Evolutionary conservation across 345 rosid genomes (phyloP).

Genomic region (Eucalyptus regnans): DNA sequence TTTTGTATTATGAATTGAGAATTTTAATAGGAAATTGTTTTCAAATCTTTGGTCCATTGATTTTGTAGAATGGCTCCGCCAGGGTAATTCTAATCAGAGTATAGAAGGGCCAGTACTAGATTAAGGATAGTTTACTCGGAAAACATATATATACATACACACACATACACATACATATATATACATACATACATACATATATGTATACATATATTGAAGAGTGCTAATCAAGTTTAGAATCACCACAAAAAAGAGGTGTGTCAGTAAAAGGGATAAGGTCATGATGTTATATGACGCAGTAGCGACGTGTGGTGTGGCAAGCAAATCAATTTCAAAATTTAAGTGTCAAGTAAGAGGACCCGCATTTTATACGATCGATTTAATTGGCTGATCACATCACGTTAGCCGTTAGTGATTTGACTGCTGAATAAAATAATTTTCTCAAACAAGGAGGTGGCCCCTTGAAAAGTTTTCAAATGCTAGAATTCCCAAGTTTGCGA

Average conservation of each 20-base stretch:
- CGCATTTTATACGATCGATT: neutral
- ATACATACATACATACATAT: too few species aligned
- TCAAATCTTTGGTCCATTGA: neutral
- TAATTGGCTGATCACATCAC: too few species aligned
- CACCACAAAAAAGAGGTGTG: too few species aligned
- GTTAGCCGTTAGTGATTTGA: accelerated
- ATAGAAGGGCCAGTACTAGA: too few species aligned
- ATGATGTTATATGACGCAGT: neutral
- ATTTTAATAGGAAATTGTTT: neutral
- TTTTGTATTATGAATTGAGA: neutral
- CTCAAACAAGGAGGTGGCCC: too few species aligned
- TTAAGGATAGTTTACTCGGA: too few species aligned
- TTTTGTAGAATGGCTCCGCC: too few species aligned
- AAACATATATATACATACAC: too few species aligned
- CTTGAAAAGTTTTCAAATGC: neutral
- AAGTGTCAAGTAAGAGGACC: neutral
- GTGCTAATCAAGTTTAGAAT: too few species aligned
- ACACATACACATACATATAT: accelerated
- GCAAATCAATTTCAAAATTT: neutral
- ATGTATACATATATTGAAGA: too few species aligned
- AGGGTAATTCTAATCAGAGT: too few species aligned
- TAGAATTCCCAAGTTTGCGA: neutral
- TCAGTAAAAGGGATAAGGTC: too few species aligned
- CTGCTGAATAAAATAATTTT: neutral
- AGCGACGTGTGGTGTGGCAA: neutral